Conservation (phyloP, 2,329 filamentous ascomycete genomes). For the Ceratocystis papillata region DNA sequence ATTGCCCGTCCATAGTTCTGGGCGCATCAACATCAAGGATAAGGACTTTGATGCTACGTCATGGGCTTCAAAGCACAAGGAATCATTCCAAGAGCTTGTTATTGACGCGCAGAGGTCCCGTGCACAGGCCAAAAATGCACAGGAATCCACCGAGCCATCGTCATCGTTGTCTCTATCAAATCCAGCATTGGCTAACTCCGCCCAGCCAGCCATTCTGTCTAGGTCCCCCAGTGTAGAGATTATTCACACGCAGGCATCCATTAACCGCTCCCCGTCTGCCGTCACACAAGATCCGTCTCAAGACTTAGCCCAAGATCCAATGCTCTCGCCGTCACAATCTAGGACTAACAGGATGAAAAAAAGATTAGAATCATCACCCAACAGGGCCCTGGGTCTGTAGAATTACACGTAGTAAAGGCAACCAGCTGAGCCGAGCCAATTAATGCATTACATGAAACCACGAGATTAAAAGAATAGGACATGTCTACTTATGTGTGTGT, state of each 20-base stretch:
- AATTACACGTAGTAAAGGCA: not conserved
- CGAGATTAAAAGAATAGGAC: too few species aligned
- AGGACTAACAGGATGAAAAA: not conserved
- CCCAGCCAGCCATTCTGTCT: not conserved
- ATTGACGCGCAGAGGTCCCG: slow-evolving; percentile 56
- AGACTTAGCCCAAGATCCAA: not conserved
- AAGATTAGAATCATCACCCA: slow-evolving; percentile 13
- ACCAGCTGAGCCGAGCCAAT: not conserved
- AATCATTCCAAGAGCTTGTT: slow-evolving; percentile 70
- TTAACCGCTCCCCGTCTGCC: not conserved
- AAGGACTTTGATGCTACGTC: slow-evolving; percentile 78
- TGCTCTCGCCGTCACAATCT: not conserved
- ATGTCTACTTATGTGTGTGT: too few species aligned
- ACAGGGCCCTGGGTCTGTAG: slow-evolving; percentile 1
- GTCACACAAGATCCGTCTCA: not conserved
- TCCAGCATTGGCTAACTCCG: not conserved
- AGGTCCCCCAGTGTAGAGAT: not conserved
- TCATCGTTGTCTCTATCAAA: not conserved
- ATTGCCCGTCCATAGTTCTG: not conserved
- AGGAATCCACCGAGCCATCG: not conserved
- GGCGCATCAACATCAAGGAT: slow-evolving; percentile 50
- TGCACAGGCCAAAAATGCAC: slow-evolving; percentile 24
- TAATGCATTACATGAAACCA: not conserved
- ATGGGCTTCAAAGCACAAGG: slow-evolving; percentile 63
- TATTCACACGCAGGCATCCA: not conserved